Base-by-base conservation (phyloP, 108 stramenopile genomes). In the Cyclotella sp. region DNA sequence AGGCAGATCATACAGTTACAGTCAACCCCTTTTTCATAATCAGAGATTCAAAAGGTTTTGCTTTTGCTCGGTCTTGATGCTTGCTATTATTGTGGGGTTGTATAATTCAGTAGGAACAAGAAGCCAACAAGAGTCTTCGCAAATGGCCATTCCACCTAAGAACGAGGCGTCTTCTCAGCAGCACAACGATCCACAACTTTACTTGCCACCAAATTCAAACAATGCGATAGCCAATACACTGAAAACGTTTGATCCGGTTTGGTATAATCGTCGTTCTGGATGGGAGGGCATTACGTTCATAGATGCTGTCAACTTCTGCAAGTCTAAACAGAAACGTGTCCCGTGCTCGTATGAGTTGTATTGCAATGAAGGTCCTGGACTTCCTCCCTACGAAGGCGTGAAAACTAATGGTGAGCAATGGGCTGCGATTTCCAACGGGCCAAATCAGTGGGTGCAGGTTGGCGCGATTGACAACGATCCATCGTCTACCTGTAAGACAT, bases 331-430 rank as follows among this genome's bases (percentile, higher is more conserved):
- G n/a, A 41, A 71, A 12, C 72, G 70, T 27, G 69, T 82, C 19
- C 81, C 81, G 22, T 82, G 81, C 28, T 73, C 81, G 2, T 75
- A 66, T 54, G 81, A 82, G 59, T 54, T 82, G 18, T 82, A 82
- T 54, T 82, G 81, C 49, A 65, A 66, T 43, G 55, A 75, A 43
- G 74, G 45, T 8, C 61, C 68, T 30, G 53, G 64, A n/a, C 53
- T 42, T 21, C 22, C 54, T 12, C 63, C 72, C 11, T 72, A 62
- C 49, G 54, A 58, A 4, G 81, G 81, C 34, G 63, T 57, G 21
- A 63, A 67, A 47, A 47, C 66, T 12, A 64, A 70, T 21, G 81
- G 74, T 30, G 81, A 82, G 44, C 66, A 72, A 46, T 82, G 81
- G 81, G 62, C 81, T 21, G 74, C 81, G 52, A 68, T 75, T 10